Conservation (phyloP, 305 asterid genomes). For the Fraxinus nigra region DNA sequence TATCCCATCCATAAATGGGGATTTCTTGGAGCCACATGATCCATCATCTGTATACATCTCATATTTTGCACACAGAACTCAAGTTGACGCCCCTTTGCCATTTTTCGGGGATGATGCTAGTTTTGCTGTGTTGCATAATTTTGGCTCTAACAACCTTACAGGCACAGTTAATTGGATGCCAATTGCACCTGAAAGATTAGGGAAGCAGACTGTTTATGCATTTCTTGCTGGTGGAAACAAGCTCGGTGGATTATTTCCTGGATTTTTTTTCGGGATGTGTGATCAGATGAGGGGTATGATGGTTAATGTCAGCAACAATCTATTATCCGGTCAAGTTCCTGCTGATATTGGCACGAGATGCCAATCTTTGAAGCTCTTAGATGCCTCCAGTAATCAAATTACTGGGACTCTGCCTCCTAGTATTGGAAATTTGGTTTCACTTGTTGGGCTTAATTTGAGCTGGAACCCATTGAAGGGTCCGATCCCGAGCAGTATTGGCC, state of each 20-base stretch:
- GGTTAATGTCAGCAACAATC: slow-evolving; percentile 39
- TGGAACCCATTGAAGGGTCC: slow-evolving; percentile 38
- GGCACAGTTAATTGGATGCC: slow-evolving; percentile 36
- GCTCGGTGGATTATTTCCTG: slow-evolving; percentile 42
- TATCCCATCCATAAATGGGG: slow-evolving; percentile 11
- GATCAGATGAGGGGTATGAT: slow-evolving; percentile 35
- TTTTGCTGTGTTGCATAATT: slow-evolving; percentile 37
- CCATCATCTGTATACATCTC: slow-evolving; percentile 30
- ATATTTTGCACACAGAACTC: slow-evolving; percentile 29
- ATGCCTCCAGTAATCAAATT: slow-evolving; percentile 43
- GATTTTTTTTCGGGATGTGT: slow-evolving; percentile 32
- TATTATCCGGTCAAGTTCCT: slow-evolving; percentile 38
- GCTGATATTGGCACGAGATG: slow-evolving; percentile 35
- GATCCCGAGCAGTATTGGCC: slow-evolving; percentile 40
- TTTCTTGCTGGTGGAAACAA: slow-evolving; percentile 45
- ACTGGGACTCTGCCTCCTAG: slow-evolving; percentile 35
- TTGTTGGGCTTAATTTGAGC: slow-evolving; percentile 42
- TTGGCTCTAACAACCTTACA: slow-evolving; percentile 39
- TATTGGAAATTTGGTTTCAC: slow-evolving; percentile 36
- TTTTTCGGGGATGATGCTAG: slow-evolving; percentile 25
- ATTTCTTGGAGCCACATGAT: slow-evolving; percentile 20
- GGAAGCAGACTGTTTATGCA: slow-evolving; percentile 32
- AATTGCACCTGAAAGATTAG: slow-evolving; percentile 32
- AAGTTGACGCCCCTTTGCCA: slow-evolving; percentile 20
- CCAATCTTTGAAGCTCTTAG: slow-evolving; percentile 36